Percentiles rank a stretch among this genome's conserved stretches.
Conservation (phyloP, 108 stramenopile genomes). For the Cyclotella choctawhatcheeana region DNA sequence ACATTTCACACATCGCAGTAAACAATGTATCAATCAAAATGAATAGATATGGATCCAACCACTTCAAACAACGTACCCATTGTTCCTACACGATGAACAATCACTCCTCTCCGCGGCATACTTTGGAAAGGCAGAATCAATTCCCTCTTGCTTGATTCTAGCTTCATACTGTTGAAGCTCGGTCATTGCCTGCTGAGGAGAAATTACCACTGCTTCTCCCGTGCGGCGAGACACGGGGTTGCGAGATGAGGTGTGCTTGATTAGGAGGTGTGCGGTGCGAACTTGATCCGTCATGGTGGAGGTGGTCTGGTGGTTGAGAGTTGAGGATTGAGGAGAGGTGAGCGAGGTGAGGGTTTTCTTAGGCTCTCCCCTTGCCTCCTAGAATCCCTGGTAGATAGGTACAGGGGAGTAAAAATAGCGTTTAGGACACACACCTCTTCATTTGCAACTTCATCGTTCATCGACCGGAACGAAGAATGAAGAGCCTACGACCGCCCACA, state of each 20-base stretch:
- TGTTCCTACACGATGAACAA: constrained; percentile 74
- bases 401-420: too few relatives aligned
- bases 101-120: constrained; percentile 77
- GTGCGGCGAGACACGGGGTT: constrained; percentile 89
- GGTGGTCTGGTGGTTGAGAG: neutral
- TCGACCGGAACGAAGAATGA: too few relatives aligned
- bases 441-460: too few relatives aligned
- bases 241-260: constrained; percentile 93
- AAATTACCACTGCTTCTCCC: constrained; percentile 62
- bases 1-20: too few relatives aligned
- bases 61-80: constrained; percentile 53
- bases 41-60: too few relatives aligned
- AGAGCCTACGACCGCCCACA: neutral
- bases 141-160: constrained; percentile 65
- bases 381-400: too few relatives aligned
- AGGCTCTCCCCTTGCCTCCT: too few relatives aligned
- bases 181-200: constrained; percentile 74
- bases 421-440: too few relatives aligned
- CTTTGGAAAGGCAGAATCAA: constrained; percentile 72
- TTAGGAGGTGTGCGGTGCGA: constrained; percentile 90
- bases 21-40: too few relatives aligned
- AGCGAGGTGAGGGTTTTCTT: neutral
- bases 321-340: too few relatives aligned
- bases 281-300: constrained; percentile 56
- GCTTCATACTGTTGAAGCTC: constrained; percentile 74